These are phyloP conservation scores for Sarocladium kiliense DNA, from an alignment of 2,329 filamentous ascomycete genomes.

Conservation along the genomic window DNA sequence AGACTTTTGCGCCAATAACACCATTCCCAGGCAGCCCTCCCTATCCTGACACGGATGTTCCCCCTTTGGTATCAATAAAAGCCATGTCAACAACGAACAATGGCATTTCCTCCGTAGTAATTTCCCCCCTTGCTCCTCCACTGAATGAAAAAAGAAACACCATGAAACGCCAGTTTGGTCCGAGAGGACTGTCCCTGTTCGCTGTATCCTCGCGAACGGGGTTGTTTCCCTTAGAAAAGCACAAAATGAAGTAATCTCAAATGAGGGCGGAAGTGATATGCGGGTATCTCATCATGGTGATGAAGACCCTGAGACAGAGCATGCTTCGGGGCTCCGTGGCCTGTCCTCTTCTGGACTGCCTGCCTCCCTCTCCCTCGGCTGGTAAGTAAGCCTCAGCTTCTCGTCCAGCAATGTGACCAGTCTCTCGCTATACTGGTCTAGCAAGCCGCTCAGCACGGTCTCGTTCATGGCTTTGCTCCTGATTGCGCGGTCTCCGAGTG, in stretches of 20 bases:
- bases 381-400: conserved; percentile 51
- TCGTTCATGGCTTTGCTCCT: conserved; percentile 52
- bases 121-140: not conserved
- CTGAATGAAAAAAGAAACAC: not conserved
- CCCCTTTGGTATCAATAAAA: conserved; percentile 7
- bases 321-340: conserved; percentile 27
- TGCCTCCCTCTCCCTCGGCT: conserved; percentile 24
- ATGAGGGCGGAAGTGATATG: not conserved
- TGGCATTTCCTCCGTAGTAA: not conserved
- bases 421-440: conserved; percentile 72
- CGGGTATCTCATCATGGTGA: conserved; percentile 13
- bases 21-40: not conserved
- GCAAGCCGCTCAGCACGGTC: conserved; percentile 54
- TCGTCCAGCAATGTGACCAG: conserved; percentile 68
- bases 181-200: not conserved
- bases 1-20: not conserved
- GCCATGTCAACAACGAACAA: not conserved
- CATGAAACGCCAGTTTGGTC: not conserved
- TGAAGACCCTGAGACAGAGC: conserved; percentile 27
- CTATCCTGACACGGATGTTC: not conserved
- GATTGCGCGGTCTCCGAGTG: conserved; percentile 52
- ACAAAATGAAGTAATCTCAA: not conserved
- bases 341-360: conserved; percentile 24
- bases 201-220: not conserved
- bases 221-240: not conserved